Evolutionary conservation across 202 grass and related monocot species (phyloP).

Genomic region (Elaeis oleifera): DNA sequence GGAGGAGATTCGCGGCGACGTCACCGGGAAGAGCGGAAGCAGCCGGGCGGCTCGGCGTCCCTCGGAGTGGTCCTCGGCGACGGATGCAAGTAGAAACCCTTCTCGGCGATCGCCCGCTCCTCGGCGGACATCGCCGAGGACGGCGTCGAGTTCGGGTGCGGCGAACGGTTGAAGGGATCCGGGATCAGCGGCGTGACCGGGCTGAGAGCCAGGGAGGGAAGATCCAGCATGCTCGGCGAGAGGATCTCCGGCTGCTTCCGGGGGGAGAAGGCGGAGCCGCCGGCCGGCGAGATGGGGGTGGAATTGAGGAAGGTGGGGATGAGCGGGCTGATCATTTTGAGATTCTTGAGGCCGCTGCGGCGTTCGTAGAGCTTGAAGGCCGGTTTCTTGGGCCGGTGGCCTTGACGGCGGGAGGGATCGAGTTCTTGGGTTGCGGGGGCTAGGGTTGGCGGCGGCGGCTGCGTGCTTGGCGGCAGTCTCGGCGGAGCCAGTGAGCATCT

Average conservation of each 20-base stretch:
- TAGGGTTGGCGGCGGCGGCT: background rate
- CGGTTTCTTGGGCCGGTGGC: conserved; percentile 54
- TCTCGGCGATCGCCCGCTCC: conserved; percentile 67
- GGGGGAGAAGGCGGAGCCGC: conserved; percentile 1
- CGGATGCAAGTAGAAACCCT: conserved; percentile 70
- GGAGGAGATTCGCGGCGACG: conserved; percentile 40
- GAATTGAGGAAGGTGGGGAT: conserved; percentile 33
- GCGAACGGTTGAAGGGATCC: conserved; percentile 55
- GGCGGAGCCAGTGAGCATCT: conserved; percentile 87
- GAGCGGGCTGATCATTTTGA: conserved; percentile 82
- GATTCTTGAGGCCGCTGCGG: conserved; percentile 70
- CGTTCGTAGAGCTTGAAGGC: conserved; percentile 94
- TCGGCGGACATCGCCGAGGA: conserved; percentile 48
- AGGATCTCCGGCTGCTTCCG: conserved; percentile 44
- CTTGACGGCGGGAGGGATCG: background rate
- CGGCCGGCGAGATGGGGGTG: conserved; percentile 34
- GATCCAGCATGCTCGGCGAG: conserved; percentile 84
- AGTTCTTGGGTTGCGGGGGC: background rate
- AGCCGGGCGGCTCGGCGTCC: conserved; percentile 47
- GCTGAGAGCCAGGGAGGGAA: conserved; percentile 72
- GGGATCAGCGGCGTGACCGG: conserved; percentile 74
- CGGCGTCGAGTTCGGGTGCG: conserved; percentile 21
- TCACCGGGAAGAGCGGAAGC: conserved; percentile 75
- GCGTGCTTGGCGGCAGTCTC: conserved; percentile 29
- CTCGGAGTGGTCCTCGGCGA: conserved; percentile 35